Conservation (phyloP, 768 basidiomycete species). For the Suillus decipiens region DNA sequence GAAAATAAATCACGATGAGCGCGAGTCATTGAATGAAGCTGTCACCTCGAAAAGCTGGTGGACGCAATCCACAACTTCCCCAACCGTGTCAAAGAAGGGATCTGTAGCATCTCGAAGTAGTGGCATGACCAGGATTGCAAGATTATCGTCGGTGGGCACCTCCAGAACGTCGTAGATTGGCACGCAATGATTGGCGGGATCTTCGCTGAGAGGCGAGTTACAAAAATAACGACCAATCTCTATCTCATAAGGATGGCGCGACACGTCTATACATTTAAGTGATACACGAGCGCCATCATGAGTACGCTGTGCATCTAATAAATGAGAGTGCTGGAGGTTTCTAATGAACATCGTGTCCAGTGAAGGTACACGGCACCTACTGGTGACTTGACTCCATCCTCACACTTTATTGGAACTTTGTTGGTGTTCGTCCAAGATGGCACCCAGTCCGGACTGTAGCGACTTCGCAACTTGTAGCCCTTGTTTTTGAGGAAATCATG, state of each 20-base stretch:
- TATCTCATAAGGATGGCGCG: conserved; percentile 19
- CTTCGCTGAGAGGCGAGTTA: background rate
- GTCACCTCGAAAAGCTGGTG: conserved; percentile 27
- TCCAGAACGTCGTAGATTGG: conserved; percentile 21
- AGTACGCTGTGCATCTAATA: conserved; percentile 28
- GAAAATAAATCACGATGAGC: background rate
- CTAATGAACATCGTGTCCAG: too few relatives aligned
- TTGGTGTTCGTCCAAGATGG: conserved; percentile 22
- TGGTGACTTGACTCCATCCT: background rate
- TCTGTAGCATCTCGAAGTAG: conserved; percentile 17
- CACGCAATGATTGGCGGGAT: conserved; percentile 25
- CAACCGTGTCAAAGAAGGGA: conserved; percentile 21
- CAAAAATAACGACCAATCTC: conserved; percentile 21
- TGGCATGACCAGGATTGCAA: conserved; percentile 27
- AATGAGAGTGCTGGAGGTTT: background rate
- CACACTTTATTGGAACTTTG: conserved; percentile 6
- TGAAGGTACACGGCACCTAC: background rate
- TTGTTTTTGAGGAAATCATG: conserved; percentile 13
- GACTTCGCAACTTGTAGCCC: conserved; percentile 20
- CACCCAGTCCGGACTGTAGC: conserved; percentile 21
- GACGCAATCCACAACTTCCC: conserved; percentile 26
- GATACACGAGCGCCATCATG: conserved; percentile 26
- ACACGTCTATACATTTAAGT: conserved; percentile 25
- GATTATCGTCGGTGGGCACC: conserved; percentile 9
- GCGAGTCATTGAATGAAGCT: background rate